Percentiles rank a stretch among this genome's conserved stretches.
Evolutionary conservation across 75 land plant species (phyloP).

Genomic region (Chamaecyparis obtusa): DNA sequence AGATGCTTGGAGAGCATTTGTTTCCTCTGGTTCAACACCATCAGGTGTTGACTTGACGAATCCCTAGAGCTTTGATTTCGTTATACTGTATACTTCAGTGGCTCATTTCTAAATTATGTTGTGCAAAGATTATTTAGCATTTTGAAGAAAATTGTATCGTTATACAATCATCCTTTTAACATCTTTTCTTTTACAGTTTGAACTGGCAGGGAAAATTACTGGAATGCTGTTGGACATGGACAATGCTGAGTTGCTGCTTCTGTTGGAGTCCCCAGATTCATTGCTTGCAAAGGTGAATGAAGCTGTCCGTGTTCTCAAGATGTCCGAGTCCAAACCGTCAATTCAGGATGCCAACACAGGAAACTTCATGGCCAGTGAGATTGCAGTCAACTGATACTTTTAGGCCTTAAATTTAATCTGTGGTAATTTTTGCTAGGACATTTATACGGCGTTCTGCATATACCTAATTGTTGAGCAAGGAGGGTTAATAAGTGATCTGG

Average conservation of each 20-base stretch:
- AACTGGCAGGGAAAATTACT: conserved; percentile 81
- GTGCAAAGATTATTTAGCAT: background rate
- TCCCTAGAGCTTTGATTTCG: background rate
- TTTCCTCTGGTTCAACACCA: conserved; percentile 63
- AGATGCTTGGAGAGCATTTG: conserved; percentile 70
- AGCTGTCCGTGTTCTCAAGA: conserved; percentile 62
- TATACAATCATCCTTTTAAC: background rate
- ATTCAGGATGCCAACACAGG: background rate
- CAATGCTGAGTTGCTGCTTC: conserved; percentile 62
- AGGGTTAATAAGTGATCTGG: background rate
- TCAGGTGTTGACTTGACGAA: conserved; percentile 33
- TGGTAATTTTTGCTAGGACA: conserved; percentile 5
- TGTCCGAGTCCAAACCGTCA: conserved; percentile 3
- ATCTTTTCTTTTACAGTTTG: conserved; percentile 33
- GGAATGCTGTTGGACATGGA: conserved; percentile 92
- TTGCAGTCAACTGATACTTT: background rate
- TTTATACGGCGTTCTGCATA: conserved; percentile 6
- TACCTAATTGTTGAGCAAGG: conserved; percentile 4
- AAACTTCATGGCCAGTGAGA: conserved; percentile 1
- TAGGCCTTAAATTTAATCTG: background rate
- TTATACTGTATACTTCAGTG: background rate
- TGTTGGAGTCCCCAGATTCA: conserved; percentile 75
- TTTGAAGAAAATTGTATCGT: background rate
- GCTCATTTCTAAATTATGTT: background rate
- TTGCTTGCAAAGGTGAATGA: conserved; percentile 67